Evolutionary conservation across 2,329 filamentous ascomycete genomes (phyloP), one percentile per base, ranked within the genome.

Genomic region (Penicillium polonicum): DNA sequence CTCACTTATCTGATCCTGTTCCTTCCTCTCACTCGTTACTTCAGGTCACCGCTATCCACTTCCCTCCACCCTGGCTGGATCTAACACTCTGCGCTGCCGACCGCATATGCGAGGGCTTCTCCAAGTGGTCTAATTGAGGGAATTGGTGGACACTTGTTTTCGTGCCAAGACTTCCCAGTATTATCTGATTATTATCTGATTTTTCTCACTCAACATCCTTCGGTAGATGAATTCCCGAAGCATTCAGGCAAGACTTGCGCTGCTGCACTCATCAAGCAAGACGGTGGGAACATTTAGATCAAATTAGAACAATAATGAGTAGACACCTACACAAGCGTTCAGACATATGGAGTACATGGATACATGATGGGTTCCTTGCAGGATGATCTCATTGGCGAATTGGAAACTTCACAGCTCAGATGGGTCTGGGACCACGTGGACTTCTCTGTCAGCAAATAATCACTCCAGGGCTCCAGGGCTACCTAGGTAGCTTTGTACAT

Each of bases 1-100:
- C 46, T 49, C 41, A 58, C 43, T 65, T 67, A 67, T 67, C 65
- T 67, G 65, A 67, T 67, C 60, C 55, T 57, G 15, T 60, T 33
- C 58, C 42, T 43, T 9, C 23, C 25, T 66, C 58, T 65, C 29
- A 67, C 65, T 67, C 64, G 65, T 57, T 66, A 21, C 48, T 21
- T 55, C 33, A 33, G 31, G 55, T 35, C 41, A 48, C 52, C 44
- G 17, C 57, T 66, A 67, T 64, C 65, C 65, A 67, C 65, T 62
- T 57, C 61, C 48, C 62, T 65, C 62, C 65, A 64, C 64, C 31
- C 52, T 50, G 53, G 42, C 54, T 53, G 55, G 55, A 46, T 60
- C 52, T 57, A 54, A 53, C 53, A 50, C 52, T 41, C 43, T 59
- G 52, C 53, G 55, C 61, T 64, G 51, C 58, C 57, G 61, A 52